Conservation (phyloP, 768 basidiomycete species). For the Trametes villosa region DNA sequence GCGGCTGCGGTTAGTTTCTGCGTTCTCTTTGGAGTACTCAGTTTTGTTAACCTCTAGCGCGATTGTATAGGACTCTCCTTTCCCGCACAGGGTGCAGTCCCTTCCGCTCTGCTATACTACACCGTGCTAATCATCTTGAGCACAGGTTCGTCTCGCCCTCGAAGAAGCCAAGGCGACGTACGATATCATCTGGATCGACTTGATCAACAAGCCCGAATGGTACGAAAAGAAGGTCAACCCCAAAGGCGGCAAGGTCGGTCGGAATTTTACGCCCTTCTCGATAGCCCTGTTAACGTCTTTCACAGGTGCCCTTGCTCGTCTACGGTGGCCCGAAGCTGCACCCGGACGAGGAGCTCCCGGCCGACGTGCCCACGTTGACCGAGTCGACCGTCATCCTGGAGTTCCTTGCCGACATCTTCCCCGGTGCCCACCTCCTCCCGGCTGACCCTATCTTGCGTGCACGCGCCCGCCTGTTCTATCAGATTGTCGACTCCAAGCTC, state of each 20-base stretch:
- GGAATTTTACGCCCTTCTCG: not conserved
- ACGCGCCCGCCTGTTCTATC: constrained; percentile 62
- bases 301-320: constrained; percentile 58
- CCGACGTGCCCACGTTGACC: constrained; percentile 59
- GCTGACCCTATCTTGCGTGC: constrained; percentile 59
- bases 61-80: not conserved
- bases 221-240: constrained; percentile 67
- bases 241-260: constrained; percentile 48
- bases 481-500: constrained; percentile 51
- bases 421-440: constrained; percentile 52
- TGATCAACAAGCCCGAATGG: constrained; percentile 70
- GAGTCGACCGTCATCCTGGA: constrained; percentile 68
- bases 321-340: constrained; percentile 63
- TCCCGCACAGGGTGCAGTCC: not conserved
- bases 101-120: not conserved
- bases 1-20: not conserved
- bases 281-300: constrained; percentile 25
- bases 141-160: constrained; percentile 60
- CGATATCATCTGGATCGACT: constrained; percentile 59
- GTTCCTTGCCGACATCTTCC: constrained; percentile 64
- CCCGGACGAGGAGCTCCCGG: constrained; percentile 55
- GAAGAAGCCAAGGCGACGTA: constrained; percentile 54
- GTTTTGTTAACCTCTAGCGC: too few relatives aligned
- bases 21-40: not conserved
- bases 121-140: not conserved